Evolutionary conservation across 208 protist genomes (phyloP).

Genomic region (Leishmania amazonensis): DNA sequence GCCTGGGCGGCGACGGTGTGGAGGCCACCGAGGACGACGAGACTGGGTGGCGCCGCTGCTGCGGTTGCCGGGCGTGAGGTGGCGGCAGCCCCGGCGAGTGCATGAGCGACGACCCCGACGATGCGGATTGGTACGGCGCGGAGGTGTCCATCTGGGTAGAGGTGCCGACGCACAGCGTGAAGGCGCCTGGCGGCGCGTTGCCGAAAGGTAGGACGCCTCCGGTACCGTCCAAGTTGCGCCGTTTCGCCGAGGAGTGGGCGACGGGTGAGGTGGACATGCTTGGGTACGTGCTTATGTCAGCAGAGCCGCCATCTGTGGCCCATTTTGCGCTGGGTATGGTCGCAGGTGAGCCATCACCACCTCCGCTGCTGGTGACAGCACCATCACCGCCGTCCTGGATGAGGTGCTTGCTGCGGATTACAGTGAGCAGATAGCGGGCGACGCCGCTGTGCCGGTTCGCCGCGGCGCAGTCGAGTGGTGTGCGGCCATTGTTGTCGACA

Average conservation of each 20-base stretch:
- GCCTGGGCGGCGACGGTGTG: background rate
- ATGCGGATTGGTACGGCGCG: background rate
- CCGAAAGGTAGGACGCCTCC: background rate
- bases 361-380: constrained; percentile 2
- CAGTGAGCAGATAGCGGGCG: constrained; percentile 60
- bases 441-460: constrained; percentile 81
- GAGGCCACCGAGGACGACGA: background rate
- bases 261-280: background rate
- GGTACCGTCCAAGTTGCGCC: background rate
- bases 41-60: background rate
- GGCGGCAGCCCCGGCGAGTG: background rate
- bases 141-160: background rate
- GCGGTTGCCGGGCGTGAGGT: background rate
- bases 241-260: background rate
- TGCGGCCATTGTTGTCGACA: constrained; percentile 73
- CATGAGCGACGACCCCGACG: background rate
- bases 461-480: constrained; percentile 83
- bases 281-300: background rate
- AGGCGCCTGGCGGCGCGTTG: background rate
- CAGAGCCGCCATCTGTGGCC: background rate
- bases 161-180: background rate
- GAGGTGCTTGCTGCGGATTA: constrained; percentile 44
- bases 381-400: constrained; percentile 1
- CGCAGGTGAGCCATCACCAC: background rate
- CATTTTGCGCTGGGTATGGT: background rate